These are phyloP conservation scores for Onygenales sp. DNA, from an alignment of 2,329 filamentous ascomycete genomes.

Conservation along the genomic window DNA sequence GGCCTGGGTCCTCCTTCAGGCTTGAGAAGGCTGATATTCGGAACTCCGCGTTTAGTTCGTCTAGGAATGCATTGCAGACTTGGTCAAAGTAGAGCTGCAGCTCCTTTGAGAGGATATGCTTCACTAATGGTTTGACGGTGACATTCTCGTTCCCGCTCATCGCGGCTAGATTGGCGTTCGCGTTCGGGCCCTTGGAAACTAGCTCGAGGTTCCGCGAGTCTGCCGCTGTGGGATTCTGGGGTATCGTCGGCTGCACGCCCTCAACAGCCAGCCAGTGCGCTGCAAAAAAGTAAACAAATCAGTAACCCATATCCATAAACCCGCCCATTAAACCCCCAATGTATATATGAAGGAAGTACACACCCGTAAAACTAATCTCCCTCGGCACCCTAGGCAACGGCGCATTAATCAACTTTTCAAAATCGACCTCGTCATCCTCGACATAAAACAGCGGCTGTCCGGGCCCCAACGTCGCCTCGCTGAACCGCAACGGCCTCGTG, in stretches of 20 bases:
- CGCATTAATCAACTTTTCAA: conserved; percentile 97
- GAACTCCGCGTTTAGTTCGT: conserved; percentile 74
- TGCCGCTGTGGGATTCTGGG: conserved; percentile 83
- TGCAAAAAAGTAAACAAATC: conserved; percentile 24
- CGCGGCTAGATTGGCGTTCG: conserved; percentile 75
- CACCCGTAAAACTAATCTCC: conserved; percentile 85
- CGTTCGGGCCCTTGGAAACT: conserved; percentile 78
- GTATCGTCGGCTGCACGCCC: conserved; percentile 91
- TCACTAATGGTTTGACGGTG: conserved; percentile 79
- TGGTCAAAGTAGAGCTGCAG: conserved; percentile 96
- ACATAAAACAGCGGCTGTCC: conserved; percentile 95
- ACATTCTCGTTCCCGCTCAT: conserved; percentile 76
- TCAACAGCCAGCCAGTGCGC: conserved; percentile 97
- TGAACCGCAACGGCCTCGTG: conserved; percentile 77
- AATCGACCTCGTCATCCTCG: conserved; percentile 96
- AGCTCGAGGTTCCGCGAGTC: conserved; percentile 79
- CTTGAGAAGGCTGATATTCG: conserved; percentile 78
- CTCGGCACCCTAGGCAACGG: conserved; percentile 88
- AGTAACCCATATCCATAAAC: conserved; percentile 4
- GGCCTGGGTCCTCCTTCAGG: conserved; percentile 76
- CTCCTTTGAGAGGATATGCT: conserved; percentile 93
- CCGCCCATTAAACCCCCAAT: neutral
- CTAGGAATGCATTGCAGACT: conserved; percentile 77
- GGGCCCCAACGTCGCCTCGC: conserved; percentile 85
- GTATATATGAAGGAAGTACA: conserved; percentile 14